Base-by-base conservation (phyloP, 2,329 filamentous ascomycete species). In the Zasmidium cellare region DNA sequence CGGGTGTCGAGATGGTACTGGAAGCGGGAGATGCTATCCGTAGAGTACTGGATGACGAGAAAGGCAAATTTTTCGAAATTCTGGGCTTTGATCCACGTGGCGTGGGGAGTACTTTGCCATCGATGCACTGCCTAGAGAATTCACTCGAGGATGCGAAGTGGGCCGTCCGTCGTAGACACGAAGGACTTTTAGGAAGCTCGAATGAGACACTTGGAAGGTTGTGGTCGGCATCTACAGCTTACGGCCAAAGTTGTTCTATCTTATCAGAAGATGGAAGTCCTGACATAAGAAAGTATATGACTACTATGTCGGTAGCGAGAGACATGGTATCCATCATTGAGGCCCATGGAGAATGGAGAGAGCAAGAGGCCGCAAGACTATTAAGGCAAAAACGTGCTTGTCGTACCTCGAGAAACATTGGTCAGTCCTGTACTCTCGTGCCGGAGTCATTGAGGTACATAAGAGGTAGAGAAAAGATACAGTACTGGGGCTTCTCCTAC, bases 321-420 rank as follows among this genome's bases (percentile, higher is more conserved):
- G 80, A 83, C 58, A 81, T 82, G 77, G 67, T 82, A 6, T 74
- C 77, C 41, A 74, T 82, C 38, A 70, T 77, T 11, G 79, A 82
- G 59, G 53, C 52, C 22, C 75, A 78, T 55, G 76, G 67, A 35
- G 59, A 60, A 24, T 71, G 67, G 67, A 63, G 68, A 14, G 63
- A 70, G 46, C n/a, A 66, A 20, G 65, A 77, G 49, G 61, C 63
- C 2, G 58, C 41, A 19, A 45, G 55, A 16, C 25, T 64, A 0
- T n/a, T 61, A 2, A 3, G 28, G 1, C 25, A 38, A 11, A 41
- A 24, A 24, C 22, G 50, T 44, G 5, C 20, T 1, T 11, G 20
- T 14, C 38, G 16, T 20, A 35, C 19, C 14, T 18, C 22, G 18
- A 41, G n/a, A 41, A 41, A 18, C 6, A 41, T 9, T 5, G 35